Conservation (phyloP, 2,329 filamentous ascomycete genomes). For the Aspergillus sp. region DNA sequence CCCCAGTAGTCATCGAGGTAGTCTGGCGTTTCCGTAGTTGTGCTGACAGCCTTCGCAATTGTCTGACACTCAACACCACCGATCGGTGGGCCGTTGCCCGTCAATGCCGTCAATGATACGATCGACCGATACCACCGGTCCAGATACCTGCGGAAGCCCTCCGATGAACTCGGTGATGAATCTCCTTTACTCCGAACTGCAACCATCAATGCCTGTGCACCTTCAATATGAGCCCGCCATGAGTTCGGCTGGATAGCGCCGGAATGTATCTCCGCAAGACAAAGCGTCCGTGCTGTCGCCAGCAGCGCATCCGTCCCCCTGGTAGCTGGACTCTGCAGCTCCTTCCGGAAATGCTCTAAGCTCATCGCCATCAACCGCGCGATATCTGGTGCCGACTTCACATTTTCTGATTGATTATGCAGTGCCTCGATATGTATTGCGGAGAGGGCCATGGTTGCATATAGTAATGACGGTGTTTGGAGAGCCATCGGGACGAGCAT, state of each 20-base stretch:
- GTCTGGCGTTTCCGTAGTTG: slow-evolving; percentile 28
- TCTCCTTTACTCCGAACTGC: slow-evolving; percentile 26
- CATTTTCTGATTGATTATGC: slow-evolving; percentile 40
- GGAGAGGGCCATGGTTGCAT: slow-evolving; percentile 49
- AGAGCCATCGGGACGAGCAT: slow-evolving; percentile 52
- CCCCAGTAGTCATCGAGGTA: slow-evolving; percentile 51
- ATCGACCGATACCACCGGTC: slow-evolving; percentile 49
- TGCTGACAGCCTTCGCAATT: slow-evolving; percentile 19
- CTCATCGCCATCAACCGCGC: slow-evolving; percentile 46
- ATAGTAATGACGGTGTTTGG: slow-evolving; percentile 47
- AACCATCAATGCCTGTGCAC: slow-evolving; percentile 45
- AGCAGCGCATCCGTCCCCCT: slow-evolving; percentile 42
- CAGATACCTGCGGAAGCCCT: slow-evolving; percentile 43
- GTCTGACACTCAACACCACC: slow-evolving; percentile 30
- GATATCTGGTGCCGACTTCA: slow-evolving; percentile 44
- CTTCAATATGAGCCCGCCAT: slow-evolving; percentile 50
- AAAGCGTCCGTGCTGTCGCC: slow-evolving; percentile 49
- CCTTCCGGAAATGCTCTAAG: slow-evolving; percentile 46
- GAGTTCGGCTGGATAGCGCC: slow-evolving; percentile 46
- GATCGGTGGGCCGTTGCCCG: slow-evolving; percentile 43
- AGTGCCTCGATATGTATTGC: slow-evolving; percentile 47
- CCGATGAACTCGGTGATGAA: slow-evolving; percentile 31
- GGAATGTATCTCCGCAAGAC: slow-evolving; percentile 49
- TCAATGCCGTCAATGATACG: slow-evolving; percentile 47
- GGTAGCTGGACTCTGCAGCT: slow-evolving; percentile 40